Conservation (phyloP, 768 basidiomycete species). For the Serendipita vermifera region DNA sequence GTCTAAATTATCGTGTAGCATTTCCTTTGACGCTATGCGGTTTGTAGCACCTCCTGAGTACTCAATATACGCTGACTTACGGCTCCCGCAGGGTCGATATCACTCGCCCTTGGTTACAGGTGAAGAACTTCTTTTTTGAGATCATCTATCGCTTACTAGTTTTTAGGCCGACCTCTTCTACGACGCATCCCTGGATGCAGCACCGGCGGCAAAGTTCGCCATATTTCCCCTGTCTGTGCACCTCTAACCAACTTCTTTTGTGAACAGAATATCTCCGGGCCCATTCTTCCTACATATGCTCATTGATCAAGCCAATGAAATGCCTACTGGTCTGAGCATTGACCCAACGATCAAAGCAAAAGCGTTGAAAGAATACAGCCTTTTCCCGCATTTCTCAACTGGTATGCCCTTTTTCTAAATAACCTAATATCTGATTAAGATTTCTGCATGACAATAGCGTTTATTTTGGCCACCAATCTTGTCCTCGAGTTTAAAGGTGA, state of each 20-base stretch:
- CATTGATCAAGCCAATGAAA: neutral
- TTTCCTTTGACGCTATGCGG: conserved; percentile 1
- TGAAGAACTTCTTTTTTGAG: neutral
- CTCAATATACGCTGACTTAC: neutral
- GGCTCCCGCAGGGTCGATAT: neutral
- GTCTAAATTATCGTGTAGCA: neutral
- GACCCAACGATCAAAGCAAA: neutral
- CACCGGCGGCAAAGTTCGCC: neutral
- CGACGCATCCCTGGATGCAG: neutral
- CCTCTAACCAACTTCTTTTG: neutral
- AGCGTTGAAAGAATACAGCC: neutral
- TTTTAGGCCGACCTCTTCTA: neutral
- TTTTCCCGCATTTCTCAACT: neutral
- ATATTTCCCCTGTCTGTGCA: neutral
- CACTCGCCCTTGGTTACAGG: neutral
- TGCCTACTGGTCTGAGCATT: neutral
- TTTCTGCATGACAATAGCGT: neutral
- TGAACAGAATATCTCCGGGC: neutral
- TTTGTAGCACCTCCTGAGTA: neutral
- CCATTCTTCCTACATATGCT: neutral
- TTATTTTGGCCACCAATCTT: neutral
- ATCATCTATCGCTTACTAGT: neutral
- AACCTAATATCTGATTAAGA: neutral
- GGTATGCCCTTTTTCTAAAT: neutral
- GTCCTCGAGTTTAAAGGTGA: neutral